Base-by-base conservation (phyloP, 257 asterid genomes). In the Solanum medicagineum region DNA sequence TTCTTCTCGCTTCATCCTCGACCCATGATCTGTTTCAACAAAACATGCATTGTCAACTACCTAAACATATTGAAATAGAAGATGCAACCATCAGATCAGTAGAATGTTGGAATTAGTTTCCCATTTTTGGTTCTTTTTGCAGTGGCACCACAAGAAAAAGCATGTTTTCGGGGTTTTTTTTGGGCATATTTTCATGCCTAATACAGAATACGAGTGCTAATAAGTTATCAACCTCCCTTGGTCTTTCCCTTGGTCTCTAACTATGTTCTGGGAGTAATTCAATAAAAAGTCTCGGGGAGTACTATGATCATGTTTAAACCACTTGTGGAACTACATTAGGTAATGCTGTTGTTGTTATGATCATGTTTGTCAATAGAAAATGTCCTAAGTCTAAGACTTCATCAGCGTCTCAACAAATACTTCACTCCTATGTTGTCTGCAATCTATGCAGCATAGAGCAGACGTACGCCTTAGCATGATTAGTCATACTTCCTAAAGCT, bases 1-100 rank as follows among this genome's bases (percentile, higher is more conserved):
- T 94, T 88, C 92, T 97, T 80, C 90, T 91, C 11, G 97, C 99
- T 89, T 97, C 99, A 10, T 94, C 98, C 88, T 92, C 97, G n/a
- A 95, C 91, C 99, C 98, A 97, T 51, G 97, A 93, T 87, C 99
- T 97, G 93, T 81, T 29, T 79, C 29, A 29, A 79, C 6, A 79
- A 79, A 79, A 79, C 83, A 79, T 53, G 65, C 49, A 53, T 53
- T 53, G 83, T 79, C 66, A 79, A 53, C 45, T n/a, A 51, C 49
- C 65, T 26, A 54, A 32, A 32, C 36, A 32, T 32, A 73, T 10
- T 44, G 57, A 44, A 71, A 9, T 16, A 70, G 16, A 70, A 70
- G 19, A 19, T 70, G 53, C 53, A 9, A 69, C 53, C 53, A 70
- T 40, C 26, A 40, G 79, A 19, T 70, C 79, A 40, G 10, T 15